phyloP scores from a whole-genome alignment of 2,329 filamentous ascomycete genomes.

The Pseudogymnoascus sp. region DNA sequence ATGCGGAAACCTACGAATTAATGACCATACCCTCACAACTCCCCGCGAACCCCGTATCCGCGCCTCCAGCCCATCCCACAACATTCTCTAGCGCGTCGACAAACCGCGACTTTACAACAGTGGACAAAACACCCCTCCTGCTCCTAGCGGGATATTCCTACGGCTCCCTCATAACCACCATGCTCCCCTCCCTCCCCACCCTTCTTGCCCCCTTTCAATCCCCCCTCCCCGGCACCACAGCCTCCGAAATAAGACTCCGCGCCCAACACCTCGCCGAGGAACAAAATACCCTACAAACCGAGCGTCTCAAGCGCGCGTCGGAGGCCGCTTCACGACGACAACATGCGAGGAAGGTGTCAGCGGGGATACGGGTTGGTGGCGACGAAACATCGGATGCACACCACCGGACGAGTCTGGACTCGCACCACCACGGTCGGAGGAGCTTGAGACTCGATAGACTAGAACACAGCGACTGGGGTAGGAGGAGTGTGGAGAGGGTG shows the following conservation, averaged over 20 bases:
- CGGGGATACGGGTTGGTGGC: conserved; percentile 24
- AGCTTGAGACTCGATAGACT: neutral
- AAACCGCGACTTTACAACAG: neutral
- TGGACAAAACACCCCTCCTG: conserved; percentile 29
- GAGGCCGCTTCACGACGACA: conserved; percentile 13
- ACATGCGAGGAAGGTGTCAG: conserved; percentile 15
- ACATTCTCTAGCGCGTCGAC: neutral
- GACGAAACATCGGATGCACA: conserved; percentile 24
- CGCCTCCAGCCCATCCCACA: neutral
- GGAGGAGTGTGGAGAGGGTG: conserved; percentile 33
- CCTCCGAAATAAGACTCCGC: conserved; percentile 60
- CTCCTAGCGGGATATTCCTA: conserved; percentile 83
- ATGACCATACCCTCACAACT: conserved; percentile 21
- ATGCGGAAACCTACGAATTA: conserved; percentile 17
- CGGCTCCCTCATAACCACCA: conserved; percentile 71
- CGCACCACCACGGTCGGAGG: conserved; percentile 12
- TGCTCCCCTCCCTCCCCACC: conserved; percentile 50
- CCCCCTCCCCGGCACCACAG: conserved; percentile 45
- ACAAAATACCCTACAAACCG: conserved; percentile 34
- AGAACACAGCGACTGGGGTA: conserved; percentile 23
- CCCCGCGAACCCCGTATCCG: neutral
- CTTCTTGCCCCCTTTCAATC: conserved; percentile 53
- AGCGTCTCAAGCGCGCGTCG: conserved; percentile 7
- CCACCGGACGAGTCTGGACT: conserved; percentile 31
- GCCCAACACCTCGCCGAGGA: conserved; percentile 60